A percentile compares a stretch with the other conserved stretches of the same genome.
These are phyloP conservation scores for Suillus fuscotomentosus DNA, from an alignment of 768 basidiomycete genomes.

Conservation along the genomic window DNA sequence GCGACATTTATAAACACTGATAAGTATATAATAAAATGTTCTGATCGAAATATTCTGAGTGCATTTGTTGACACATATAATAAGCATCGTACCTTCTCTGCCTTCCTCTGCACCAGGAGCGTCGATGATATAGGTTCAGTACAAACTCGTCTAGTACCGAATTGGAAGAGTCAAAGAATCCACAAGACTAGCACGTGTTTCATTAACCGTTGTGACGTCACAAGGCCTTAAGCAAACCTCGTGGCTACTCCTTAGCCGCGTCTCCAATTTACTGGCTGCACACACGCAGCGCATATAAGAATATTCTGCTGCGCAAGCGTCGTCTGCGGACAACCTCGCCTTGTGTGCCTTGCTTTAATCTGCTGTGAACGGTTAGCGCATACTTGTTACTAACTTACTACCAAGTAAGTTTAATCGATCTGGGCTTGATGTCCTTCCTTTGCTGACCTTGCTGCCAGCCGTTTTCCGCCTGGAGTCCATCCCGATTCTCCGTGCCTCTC, in stretches of 20 bases:
- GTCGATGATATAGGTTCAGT: neutral
- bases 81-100: neutral
- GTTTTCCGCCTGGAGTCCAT: slow-evolving; percentile 39
- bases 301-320: slow-evolving; percentile 2
- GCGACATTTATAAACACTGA: neutral
- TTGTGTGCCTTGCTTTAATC: slow-evolving; percentile 6
- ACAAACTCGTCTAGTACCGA: neutral
- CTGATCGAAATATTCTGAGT: neutral
- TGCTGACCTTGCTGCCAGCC: slow-evolving; percentile 25
- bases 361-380: neutral
- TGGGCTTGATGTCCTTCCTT: neutral
- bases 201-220: slow-evolving; percentile 1
- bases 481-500: slow-evolving; percentile 18
- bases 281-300: slow-evolving; percentile 1
- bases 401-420: slow-evolving; percentile 2
- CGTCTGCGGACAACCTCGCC: slow-evolving; percentile 2
- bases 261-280: slow-evolving; percentile 3
- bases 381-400: neutral
- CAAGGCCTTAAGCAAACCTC: slow-evolving; percentile 1
- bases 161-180: neutral
- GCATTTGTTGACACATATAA: neutral
- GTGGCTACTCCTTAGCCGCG: slow-evolving; percentile 1
- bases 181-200: neutral
- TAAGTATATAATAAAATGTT: neutral
- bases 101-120: neutral